Conservation (phyloP, 2,329 filamentous ascomycete genomes). For the Zopfia rhizophila region DNA sequence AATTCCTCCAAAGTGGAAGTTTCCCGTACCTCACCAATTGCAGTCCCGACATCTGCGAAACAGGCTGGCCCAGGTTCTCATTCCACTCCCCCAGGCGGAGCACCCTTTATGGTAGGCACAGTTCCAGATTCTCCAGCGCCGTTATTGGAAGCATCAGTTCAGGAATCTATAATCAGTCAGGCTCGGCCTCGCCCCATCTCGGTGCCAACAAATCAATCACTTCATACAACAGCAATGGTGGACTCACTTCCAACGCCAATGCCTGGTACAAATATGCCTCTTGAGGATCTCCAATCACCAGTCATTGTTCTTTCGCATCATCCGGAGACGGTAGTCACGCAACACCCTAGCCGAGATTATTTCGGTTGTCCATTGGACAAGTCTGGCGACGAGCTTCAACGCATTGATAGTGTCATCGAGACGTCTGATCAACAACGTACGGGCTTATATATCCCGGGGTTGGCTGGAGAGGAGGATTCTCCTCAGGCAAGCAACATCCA, state of each 20-base stretch:
- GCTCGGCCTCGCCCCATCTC: neutral
- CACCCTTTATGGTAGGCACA: conserved; percentile 33
- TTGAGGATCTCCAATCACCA: conserved; percentile 23
- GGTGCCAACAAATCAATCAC: neutral
- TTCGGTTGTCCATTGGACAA: too few species aligned
- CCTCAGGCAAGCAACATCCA: too few species aligned
- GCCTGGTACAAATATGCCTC: conserved; percentile 35
- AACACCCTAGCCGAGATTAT: neutral
- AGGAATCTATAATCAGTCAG: conserved; percentile 22
- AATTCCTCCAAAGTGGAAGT: conserved; percentile 29
- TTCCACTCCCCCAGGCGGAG: conserved; percentile 4
- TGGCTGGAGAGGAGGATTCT: too few species aligned
- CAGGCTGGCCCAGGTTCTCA: conserved; percentile 4
- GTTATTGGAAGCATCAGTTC: conserved; percentile 32
- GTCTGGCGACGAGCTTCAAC: too few species aligned
- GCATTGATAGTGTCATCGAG: too few species aligned
- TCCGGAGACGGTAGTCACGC: neutral
- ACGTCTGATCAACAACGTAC: too few species aligned
- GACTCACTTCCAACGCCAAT: conserved; percentile 33
- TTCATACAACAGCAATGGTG: neutral
- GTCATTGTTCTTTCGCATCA: conserved; percentile 19
- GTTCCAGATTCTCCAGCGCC: conserved; percentile 41
- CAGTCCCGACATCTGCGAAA: conserved; percentile 30
- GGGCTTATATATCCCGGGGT: too few species aligned
- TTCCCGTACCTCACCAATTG: conserved; percentile 41